Percentiles rank a stretch among this genome's conserved stretches.
Conservation (phyloP, 2,329 filamentous ascomycete species). For the Colletotrichum sp. region DNA sequence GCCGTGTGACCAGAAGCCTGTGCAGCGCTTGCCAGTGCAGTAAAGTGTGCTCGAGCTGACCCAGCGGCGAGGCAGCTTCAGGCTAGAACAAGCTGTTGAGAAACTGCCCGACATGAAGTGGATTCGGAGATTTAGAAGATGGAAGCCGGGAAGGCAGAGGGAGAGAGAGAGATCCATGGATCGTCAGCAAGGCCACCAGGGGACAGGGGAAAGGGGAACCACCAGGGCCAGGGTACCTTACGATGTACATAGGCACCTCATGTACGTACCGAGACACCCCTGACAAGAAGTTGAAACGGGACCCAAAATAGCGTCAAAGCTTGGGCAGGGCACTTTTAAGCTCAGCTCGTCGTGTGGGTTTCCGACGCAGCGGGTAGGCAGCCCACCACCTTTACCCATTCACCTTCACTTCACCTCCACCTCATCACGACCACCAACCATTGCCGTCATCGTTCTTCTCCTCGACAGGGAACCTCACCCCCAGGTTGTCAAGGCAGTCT, state of each 20-base stretch:
- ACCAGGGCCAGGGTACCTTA: background rate
- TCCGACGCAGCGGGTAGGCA: background rate
- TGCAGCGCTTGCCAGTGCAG: background rate
- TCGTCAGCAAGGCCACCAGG: background rate
- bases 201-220: background rate
- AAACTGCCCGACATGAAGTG: background rate
- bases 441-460: background rate
- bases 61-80: background rate
- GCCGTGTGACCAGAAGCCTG: background rate
- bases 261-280: background rate
- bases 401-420: background rate
- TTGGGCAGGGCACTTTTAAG: background rate
- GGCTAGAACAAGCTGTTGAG: background rate
- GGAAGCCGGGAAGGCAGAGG: background rate
- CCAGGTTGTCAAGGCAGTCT: background rate
- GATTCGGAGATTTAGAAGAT: background rate
- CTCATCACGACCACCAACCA: background rate
- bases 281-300: background rate
- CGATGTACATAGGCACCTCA: background rate
- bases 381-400: background rate
- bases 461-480: background rate
- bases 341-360: background rate
- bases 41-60: background rate
- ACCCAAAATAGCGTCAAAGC: slow-evolving; percentile 6
- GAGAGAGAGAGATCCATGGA: background rate